phyloP scores from a whole-genome alignment of 176 grass and related monocot genomes.

The Raddia guianensis region DNA sequence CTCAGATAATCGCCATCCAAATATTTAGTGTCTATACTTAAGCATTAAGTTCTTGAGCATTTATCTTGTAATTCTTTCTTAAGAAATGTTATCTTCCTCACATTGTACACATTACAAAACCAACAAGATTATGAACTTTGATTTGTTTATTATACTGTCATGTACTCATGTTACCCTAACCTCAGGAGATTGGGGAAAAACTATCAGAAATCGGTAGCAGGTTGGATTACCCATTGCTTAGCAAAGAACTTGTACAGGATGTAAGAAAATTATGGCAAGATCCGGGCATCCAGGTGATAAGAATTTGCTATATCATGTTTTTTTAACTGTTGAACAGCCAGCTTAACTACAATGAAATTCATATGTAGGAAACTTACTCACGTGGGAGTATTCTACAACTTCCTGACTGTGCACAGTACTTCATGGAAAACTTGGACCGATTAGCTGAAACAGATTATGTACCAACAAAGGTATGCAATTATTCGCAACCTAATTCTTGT shows the following conservation, averaged over 20 bases:
- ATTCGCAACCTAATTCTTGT: conserved; percentile 1
- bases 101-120: neutral
- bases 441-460: conserved; percentile 78
- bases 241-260: conserved; percentile 67
- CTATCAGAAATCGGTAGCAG: conserved; percentile 73
- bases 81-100: conserved; percentile 16
- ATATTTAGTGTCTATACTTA: conserved; percentile 10
- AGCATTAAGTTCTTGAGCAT: neutral
- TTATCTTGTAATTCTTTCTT: conserved; percentile 3
- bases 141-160: neutral
- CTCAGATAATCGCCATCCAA: neutral
- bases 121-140: neutral
- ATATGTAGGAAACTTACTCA: conserved; percentile 81
- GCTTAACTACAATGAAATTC: conserved; percentile 20
- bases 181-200: conserved; percentile 81
- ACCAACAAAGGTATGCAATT: conserved; percentile 79
- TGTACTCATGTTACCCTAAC: conserved; percentile 10
- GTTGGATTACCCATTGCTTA: conserved; percentile 76
- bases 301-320: neutral
- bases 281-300: conserved; percentile 87
- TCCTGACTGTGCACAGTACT: conserved; percentile 96
- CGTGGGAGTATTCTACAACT: conserved; percentile 86
- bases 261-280: conserved; percentile 80
- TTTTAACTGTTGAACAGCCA: neutral
- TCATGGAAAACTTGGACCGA: conserved; percentile 88